These are phyloP conservation scores for Xylariaceae sp. DNA, from an alignment of 2,329 filamentous ascomycete species.

Conservation along the genomic window DNA sequence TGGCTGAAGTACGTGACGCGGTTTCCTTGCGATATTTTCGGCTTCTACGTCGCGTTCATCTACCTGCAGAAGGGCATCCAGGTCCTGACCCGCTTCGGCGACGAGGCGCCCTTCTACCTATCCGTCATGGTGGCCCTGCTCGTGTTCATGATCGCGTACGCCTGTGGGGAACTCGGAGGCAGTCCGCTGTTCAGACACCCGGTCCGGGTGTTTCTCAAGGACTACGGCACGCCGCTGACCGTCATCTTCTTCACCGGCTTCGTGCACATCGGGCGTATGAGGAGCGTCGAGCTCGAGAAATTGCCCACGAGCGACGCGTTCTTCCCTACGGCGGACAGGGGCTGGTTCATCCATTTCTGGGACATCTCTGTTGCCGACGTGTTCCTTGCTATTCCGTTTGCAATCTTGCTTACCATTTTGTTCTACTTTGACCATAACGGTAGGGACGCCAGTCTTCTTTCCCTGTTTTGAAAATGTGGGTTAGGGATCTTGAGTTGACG, in stretches of 20 bases:
- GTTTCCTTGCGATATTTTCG: slow-evolving; percentile 92
- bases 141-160: slow-evolving; percentile 76
- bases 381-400: slow-evolving; percentile 87
- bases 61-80: slow-evolving; percentile 91
- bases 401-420: slow-evolving; percentile 76
- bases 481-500: neutral
- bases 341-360: slow-evolving; percentile 84
- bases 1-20: slow-evolving; percentile 85
- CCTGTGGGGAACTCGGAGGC: slow-evolving; percentile 71
- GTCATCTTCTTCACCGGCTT: slow-evolving; percentile 90
- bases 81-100: slow-evolving; percentile 76
- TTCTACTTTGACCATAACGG: slow-evolving; percentile 93
- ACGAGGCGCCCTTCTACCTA: slow-evolving; percentile 71
- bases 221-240: slow-evolving; percentile 84
- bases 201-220: slow-evolving; percentile 80
- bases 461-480: neutral
- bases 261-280: slow-evolving; percentile 83
- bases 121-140: slow-evolving; percentile 76
- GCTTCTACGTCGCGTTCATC: slow-evolving; percentile 90
- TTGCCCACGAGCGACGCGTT: slow-evolving; percentile 79
- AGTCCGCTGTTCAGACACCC: slow-evolving; percentile 75
- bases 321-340: slow-evolving; percentile 71
- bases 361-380: slow-evolving; percentile 71
- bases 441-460: slow-evolving; percentile 39
- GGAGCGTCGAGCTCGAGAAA: slow-evolving; percentile 66